A percentile compares a stretch with the other conserved stretches of the same genome.
phyloP scores from a whole-genome alignment of 1,139 yeast species.

The Entelexis sorbosivorans region DNA sequence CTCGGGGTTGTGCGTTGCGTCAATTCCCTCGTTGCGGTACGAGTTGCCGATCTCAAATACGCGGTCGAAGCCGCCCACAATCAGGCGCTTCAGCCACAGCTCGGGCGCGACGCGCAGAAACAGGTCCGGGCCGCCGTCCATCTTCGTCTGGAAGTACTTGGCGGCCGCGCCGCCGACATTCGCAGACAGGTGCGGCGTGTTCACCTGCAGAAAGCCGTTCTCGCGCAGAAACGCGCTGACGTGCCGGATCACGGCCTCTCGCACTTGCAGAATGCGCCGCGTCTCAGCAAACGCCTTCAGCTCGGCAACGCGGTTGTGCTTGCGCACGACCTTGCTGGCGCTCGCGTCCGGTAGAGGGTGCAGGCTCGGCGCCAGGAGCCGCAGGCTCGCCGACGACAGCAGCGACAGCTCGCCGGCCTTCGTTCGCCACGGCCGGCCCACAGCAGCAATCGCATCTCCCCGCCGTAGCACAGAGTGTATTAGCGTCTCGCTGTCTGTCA shows the following conservation, averaged over 20 bases:
- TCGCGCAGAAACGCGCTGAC: conserved; percentile 48
- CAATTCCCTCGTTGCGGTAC: conserved; percentile 88
- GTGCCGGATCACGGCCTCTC: conserved; percentile 44
- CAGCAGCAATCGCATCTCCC: conserved; percentile 60
- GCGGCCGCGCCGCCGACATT: conserved; percentile 85
- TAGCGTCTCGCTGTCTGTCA: conserved; percentile 22
- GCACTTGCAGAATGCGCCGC: conserved; percentile 41
- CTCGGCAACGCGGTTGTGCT: conserved; percentile 62
- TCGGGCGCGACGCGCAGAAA: conserved; percentile 88
- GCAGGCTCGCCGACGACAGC: conserved; percentile 42
- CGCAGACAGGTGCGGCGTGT: conserved; percentile 68
- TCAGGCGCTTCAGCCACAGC: conserved; percentile 73
- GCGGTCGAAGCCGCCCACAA: conserved; percentile 73
- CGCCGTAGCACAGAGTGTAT: conserved; percentile 42
- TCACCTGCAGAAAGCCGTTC: conserved; percentile 65
- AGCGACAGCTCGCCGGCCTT: conserved; percentile 70
- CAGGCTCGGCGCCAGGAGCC: conserved; percentile 55
- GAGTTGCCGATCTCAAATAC: conserved; percentile 78
- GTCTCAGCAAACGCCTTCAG: conserved; percentile 51
- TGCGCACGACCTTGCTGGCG: conserved; percentile 43
- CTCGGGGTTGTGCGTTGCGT: conserved; percentile 89
- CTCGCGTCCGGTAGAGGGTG: conserved; percentile 53
- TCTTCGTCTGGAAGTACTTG: conserved; percentile 54
- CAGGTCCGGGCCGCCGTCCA: conserved; percentile 30
- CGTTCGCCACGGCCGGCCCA: conserved; percentile 65